Evolutionary conservation across 2,329 filamentous ascomycete species (phyloP).

Genomic region (Penicillium sp.): DNA sequence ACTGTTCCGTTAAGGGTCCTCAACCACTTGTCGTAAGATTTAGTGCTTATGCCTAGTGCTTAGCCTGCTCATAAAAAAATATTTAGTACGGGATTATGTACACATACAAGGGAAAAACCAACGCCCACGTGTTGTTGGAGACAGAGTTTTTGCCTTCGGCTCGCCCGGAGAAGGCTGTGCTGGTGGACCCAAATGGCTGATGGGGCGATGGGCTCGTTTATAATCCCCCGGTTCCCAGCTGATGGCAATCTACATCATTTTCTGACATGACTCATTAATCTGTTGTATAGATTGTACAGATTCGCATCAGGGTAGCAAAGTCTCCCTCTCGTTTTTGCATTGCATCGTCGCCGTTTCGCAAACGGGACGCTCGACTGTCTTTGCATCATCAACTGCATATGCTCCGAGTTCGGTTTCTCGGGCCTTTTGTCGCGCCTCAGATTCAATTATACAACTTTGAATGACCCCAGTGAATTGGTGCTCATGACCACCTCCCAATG

Average conservation of each 20-base stretch:
- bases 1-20: no score
- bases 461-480: neutral
- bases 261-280: neutral
- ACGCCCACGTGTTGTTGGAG: neutral
- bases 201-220: constrained; percentile 4
- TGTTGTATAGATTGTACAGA: neutral
- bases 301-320: neutral
- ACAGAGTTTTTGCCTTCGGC: constrained; percentile 19
- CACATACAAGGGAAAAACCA: neutral
- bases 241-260: neutral
- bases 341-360: neutral
- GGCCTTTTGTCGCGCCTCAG: neutral
- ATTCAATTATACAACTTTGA: neutral
- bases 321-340: neutral
- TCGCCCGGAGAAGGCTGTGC: constrained; percentile 27
- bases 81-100: neutral
- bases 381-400: neutral
- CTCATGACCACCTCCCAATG: constrained; percentile 7
- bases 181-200: constrained; percentile 17
- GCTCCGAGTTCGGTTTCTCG: neutral
- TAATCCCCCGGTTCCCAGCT: neutral
- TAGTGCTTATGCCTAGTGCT: neutral
- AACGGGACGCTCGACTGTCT: neutral
- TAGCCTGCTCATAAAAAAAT: neutral
- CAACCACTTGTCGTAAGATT: neutral